A percentile compares a stretch with the other conserved stretches of the same genome.
phyloP scores from a whole-genome alignment of 805 yeast genomes.

The Candida corydali region DNA sequence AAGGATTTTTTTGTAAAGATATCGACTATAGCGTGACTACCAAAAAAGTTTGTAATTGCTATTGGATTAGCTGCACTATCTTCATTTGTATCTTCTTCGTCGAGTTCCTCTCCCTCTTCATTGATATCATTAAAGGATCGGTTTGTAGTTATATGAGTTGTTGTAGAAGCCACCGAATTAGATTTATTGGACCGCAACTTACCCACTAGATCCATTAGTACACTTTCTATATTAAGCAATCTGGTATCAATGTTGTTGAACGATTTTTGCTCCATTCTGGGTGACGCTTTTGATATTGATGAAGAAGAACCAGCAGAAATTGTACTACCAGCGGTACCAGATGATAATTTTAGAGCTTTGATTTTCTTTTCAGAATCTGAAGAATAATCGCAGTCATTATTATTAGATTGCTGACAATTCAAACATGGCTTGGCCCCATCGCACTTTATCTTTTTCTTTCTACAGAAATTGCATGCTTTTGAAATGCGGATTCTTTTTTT shows the following conservation, averaged over 20 bases:
- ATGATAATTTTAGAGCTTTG: background rate
- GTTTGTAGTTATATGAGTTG: background rate
- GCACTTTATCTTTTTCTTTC: conserved; percentile 30
- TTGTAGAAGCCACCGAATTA: background rate
- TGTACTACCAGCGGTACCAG: conserved; percentile 3
- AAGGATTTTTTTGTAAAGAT: conserved; percentile 31
- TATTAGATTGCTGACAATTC: conserved; percentile 21
- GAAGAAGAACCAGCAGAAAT: background rate
- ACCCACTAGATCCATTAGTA: conserved; percentile 14
- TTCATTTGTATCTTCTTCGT: conserved; percentile 8
- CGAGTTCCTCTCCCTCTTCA: conserved; percentile 12
- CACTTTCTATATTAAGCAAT: conserved; percentile 10
- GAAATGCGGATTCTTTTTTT: conserved; percentile 17
- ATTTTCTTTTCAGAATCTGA: conserved; percentile 9
- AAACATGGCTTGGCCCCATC: conserved; percentile 27
- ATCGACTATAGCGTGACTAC: conserved; percentile 31
- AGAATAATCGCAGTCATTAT: conserved; percentile 20
- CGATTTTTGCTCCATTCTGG: conserved; percentile 9
- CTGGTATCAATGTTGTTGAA: conserved; percentile 14
- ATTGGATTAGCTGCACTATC: conserved; percentile 1
- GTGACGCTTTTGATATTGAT: background rate
- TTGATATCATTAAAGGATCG: conserved; percentile 6
- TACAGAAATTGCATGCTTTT: conserved; percentile 31
- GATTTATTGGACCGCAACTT: conserved; percentile 8
- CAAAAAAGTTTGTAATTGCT: conserved; percentile 17